These are phyloP conservation scores for Trichoderma erinaceum DNA, from an alignment of 495 filamentous ascomycete genomes.

Conservation along the genomic window DNA sequence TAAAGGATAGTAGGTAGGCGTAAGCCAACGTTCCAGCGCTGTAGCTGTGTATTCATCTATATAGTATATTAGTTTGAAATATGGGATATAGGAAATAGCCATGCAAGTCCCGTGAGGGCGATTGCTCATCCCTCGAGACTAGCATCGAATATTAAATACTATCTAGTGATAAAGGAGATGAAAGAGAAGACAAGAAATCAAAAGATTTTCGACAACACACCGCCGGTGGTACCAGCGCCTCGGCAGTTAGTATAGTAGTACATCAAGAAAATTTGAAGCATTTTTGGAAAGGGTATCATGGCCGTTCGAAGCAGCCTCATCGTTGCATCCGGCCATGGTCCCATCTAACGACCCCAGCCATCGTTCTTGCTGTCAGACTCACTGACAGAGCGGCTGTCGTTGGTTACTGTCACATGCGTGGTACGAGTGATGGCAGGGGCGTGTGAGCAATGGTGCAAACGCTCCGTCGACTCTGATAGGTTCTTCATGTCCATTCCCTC, in stretches of 20 bases:
- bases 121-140: neutral
- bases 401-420: neutral
- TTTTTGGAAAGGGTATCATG: neutral
- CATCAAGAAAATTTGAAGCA: neutral
- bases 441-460: conserved; percentile 21
- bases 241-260: neutral
- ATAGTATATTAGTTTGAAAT: neutral
- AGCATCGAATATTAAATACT: neutral
- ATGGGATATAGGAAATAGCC: neutral
- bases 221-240: neutral
- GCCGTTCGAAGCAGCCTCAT: conserved; percentile 1
- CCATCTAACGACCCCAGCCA: neutral
- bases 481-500: conserved; percentile 22
- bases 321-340: neutral
- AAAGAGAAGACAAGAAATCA: neutral
- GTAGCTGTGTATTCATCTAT: neutral
- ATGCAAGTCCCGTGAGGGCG: neutral
- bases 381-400: conserved; percentile 9
- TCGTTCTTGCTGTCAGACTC: neutral
- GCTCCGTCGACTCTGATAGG: conserved; percentile 28
- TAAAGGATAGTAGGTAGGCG: neutral
- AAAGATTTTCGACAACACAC: neutral
- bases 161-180: neutral
- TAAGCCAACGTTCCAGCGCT: neutral
- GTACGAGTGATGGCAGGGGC: neutral